Percentiles rank a stretch among this genome's conserved stretches.
Evolutionary conservation across 352 stramenopile genomes (phyloP).

Genomic region (Phytophthora podocarpi): DNA sequence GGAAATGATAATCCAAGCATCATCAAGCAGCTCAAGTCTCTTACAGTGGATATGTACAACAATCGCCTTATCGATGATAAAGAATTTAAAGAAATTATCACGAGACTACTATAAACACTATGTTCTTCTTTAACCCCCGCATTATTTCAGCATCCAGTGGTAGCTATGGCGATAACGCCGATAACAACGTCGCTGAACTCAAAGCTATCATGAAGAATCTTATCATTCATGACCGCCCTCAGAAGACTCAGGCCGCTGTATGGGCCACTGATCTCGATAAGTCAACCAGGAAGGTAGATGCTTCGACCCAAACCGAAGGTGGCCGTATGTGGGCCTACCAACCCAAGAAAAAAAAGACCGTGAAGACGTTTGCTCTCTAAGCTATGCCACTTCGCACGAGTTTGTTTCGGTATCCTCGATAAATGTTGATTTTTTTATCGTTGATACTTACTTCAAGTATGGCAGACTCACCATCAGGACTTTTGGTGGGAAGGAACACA

Average conservation of each 20-base stretch:
- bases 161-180: constrained; percentile 29
- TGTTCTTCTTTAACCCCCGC: constrained; percentile 16
- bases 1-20: no score
- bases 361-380: background rate
- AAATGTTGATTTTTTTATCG: background rate
- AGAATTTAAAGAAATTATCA: no score
- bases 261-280: constrained; percentile 2
- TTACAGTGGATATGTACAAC: no score
- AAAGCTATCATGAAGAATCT: no score
- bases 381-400: background rate
- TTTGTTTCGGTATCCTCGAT: constrained; percentile 1
- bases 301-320: background rate
- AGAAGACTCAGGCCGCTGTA: background rate
- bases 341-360: background rate
- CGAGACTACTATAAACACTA: no score
- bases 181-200: no score
- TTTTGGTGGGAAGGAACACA: background rate
- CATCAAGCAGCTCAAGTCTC: no score
- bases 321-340: background rate
- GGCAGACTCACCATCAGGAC: background rate
- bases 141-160: constrained; percentile 9
- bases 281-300: background rate
- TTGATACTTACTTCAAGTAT: constrained; percentile 5
- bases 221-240: background rate
- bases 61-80: no score